Conservation (phyloP, 805 yeast species). For the Metschnikowia kunwiensis region DNA sequence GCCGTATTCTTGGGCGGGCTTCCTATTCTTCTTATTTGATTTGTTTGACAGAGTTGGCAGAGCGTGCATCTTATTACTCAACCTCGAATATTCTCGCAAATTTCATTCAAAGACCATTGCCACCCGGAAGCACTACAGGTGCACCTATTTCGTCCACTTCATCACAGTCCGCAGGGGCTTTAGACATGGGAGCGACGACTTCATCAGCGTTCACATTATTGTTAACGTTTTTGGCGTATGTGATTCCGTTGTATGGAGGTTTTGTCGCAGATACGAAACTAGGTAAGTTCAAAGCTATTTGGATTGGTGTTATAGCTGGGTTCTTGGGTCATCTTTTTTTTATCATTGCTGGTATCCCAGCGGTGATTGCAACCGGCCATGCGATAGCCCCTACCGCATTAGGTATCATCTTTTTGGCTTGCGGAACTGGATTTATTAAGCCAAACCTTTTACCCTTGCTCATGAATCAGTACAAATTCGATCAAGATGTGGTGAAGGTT, state of each 20-base stretch:
- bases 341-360: conserved; percentile 47
- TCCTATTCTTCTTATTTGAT: conserved; percentile 50
- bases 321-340: conserved; percentile 47
- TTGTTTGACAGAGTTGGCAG: conserved; percentile 46
- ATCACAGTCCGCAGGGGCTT: conserved; percentile 48
- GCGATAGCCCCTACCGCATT: conserved; percentile 12
- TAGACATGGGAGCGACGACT: conserved; percentile 42
- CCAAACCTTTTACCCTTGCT: conserved; percentile 50
- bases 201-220: conserved; percentile 48
- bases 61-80: conserved; percentile 54
- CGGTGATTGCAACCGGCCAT: conserved; percentile 33
- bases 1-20: conserved; percentile 45
- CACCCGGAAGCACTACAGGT: conserved; percentile 47
- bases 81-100: conserved; percentile 43
- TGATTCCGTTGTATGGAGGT: conserved; percentile 52
- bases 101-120: conserved; percentile 52
- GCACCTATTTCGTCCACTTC: conserved; percentile 29
- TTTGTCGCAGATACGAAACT: conserved; percentile 47
- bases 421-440: conserved; percentile 53
- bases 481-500: conserved; percentile 56
- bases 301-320: conserved; percentile 48
- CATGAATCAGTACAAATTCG: conserved; percentile 51
- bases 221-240: conserved; percentile 48
- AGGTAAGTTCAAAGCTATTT: conserved; percentile 48
- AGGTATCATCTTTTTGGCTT: conserved; percentile 13